These are phyloP conservation scores for Anethum foeniculum DNA, from an alignment of 140 eudicot genomes.

Conservation along the genomic window DNA sequence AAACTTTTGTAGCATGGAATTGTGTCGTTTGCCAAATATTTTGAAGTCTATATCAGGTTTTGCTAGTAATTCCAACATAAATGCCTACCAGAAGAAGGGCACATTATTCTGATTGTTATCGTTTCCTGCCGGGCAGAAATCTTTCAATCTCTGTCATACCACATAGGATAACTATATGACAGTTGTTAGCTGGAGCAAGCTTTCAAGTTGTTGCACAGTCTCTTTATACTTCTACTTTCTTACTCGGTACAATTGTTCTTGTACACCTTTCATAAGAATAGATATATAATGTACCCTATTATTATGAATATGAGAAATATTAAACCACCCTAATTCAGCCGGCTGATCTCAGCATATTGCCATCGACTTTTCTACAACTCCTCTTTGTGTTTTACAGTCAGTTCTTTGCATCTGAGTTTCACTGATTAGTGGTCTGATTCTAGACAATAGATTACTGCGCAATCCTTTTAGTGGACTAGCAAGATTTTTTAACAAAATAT, in stretches of 20 bases:
- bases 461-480: background rate
- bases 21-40: background rate
- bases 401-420: background rate
- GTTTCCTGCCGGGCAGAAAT: background rate
- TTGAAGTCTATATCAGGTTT: background rate
- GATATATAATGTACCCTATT: background rate
- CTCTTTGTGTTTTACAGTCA: too few relatives aligned
- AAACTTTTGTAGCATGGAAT: background rate
- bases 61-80: background rate
- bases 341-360: background rate
- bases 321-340: background rate
- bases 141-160: background rate
- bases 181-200: background rate
- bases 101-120: background rate
- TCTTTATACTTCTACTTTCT: background rate
- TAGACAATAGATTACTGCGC: background rate
- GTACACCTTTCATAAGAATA: background rate
- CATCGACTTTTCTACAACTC: background rate
- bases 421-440: background rate
- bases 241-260: background rate
- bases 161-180: background rate
- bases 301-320: background rate
- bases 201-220: background rate
- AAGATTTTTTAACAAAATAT: background rate
- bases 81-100: background rate